Percentiles rank a stretch among this genome's conserved stretches.
Conservation (phyloP, 805 yeast species). For the Metschnikowia rubicola region DNA sequence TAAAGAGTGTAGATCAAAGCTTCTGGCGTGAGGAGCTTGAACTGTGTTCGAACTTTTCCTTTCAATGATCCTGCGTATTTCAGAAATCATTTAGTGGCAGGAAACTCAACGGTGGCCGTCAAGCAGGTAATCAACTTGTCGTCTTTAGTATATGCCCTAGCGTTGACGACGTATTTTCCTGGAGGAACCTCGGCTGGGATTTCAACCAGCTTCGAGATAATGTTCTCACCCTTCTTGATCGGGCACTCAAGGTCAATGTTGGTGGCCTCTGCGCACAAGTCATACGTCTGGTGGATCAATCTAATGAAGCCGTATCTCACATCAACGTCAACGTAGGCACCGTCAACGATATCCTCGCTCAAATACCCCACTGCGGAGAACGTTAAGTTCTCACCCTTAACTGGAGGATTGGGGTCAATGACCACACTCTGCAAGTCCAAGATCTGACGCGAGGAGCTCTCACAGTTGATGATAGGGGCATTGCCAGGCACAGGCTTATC, state of each 20-base stretch:
- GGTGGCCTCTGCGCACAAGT: slow-evolving; percentile 81
- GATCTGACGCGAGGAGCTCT: slow-evolving; percentile 57
- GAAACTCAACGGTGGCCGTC: slow-evolving; percentile 64
- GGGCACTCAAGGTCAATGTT: slow-evolving; percentile 89
- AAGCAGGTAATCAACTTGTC: slow-evolving; percentile 83
- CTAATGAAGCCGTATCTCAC: slow-evolving; percentile 91
- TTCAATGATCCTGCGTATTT: not conserved
- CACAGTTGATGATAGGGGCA: slow-evolving; percentile 82
- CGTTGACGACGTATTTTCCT: slow-evolving; percentile 81
- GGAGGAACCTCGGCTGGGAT: slow-evolving; percentile 94
- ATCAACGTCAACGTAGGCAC: slow-evolving; percentile 92
- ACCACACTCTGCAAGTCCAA: slow-evolving; percentile 57
- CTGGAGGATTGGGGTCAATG: slow-evolving; percentile 84
- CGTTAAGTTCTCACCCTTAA: slow-evolving; percentile 77
- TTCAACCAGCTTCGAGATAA: slow-evolving; percentile 67
- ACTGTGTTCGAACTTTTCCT: not conserved
- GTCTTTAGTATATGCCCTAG: slow-evolving; percentile 84
- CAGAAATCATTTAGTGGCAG: slow-evolving; percentile 21
- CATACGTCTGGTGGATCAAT: slow-evolving; percentile 84
- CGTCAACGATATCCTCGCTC: slow-evolving; percentile 57
- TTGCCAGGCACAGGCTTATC: slow-evolving; percentile 84
- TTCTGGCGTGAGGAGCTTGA: not conserved
- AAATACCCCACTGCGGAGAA: slow-evolving; percentile 71
- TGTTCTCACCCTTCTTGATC: slow-evolving; percentile 62
- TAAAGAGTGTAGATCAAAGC: not conserved